Base-by-base conservation (phyloP, 116 monocot genomes). In the Zostera marina region DNA sequence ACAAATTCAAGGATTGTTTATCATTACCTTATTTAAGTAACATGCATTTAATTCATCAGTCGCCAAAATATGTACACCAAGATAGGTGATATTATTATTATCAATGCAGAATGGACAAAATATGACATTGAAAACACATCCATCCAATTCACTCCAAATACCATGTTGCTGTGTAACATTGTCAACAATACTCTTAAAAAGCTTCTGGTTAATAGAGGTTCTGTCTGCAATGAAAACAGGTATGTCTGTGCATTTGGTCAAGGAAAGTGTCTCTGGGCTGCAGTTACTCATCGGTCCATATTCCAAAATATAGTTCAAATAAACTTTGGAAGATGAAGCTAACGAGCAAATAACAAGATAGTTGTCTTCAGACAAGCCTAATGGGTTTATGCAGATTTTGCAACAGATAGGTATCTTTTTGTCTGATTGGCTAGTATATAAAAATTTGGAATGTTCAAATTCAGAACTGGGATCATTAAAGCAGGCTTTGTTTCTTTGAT, bases 101-200 rank as follows among this genome's bases (percentile, higher is more conserved):
- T n/a, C 26, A 15, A 11, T 60, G 53, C 90, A 90, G 68, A 79
- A 83, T 4, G 81, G 91, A 59, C 90, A 98, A 44, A 42, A 63
- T 16, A 81, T 51, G 42, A 47, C 54, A 56, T 68, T 82, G 75
- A 79, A 98, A 12, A 98, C 90, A 66, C 90, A 86, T 15, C 98
- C 98, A 75, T 86, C 98, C 71, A 62, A 60, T 73, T 85, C 74
- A 53, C 72, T 75, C 98, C 98, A 98, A 22, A 77, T 25, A 58
- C 66, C 80, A 24, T 58, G 44, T 2, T 59, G 49, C 45, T 24
- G 32, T 53, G 52, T 20, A 46, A 52, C 71, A 44, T 60, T 56
- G 20, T 52, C 57, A 44, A 22, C 46, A 7, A 3, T n/a, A 3
- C 42, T 72, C 7, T 62, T 54, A 60, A 82, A 54, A 26, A 90